A percentile compares a stretch with the other conserved stretches of the same genome.
phyloP scores from a whole-genome alignment of 257 asterid genomes.

The Petunia secreta region DNA sequence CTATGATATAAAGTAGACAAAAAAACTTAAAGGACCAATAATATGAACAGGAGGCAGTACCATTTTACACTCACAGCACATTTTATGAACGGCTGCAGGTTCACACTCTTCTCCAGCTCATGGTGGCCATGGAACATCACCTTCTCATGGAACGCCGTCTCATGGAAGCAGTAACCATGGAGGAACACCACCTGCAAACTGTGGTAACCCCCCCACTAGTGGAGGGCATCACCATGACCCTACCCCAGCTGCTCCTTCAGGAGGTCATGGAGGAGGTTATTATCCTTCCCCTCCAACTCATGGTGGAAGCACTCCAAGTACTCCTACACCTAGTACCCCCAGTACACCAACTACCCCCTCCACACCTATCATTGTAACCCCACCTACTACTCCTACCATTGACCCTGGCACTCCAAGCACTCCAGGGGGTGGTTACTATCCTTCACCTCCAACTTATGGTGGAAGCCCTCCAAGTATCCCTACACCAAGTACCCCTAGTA shows the following conservation, averaged over 20 bases:
- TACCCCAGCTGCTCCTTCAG: slow-evolving; percentile 44
- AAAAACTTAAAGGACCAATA: too few species aligned
- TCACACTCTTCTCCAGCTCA: slow-evolving; percentile 33
- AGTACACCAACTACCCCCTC: not conserved
- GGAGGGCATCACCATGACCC: slow-evolving; percentile 60
- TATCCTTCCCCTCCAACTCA: slow-evolving; percentile 17
- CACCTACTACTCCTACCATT: slow-evolving; percentile 8
- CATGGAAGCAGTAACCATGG: slow-evolving; percentile 54
- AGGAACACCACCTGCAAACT: slow-evolving; percentile 62
- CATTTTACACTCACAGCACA: not conserved
- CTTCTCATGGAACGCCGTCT: slow-evolving; percentile 32
- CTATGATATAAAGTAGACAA: too few species aligned
- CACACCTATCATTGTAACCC: slow-evolving; percentile 22
- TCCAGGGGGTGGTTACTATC: slow-evolving; percentile 17
- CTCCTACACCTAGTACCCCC: not conserved
- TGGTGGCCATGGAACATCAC: slow-evolving; percentile 6
- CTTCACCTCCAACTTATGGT: slow-evolving; percentile 11
- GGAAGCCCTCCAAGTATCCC: slow-evolving; percentile 20
- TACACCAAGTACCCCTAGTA: not conserved
- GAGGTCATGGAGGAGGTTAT: slow-evolving; percentile 35
- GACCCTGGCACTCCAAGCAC: slow-evolving; percentile 23
- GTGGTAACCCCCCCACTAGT: slow-evolving; percentile 68
- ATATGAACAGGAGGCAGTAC: not conserved
- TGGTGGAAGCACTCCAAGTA: too few species aligned
- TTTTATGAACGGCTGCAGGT: slow-evolving; percentile 35